A percentile compares a stretch with the other conserved stretches of the same genome.
Evolutionary conservation across 305 asterid genomes (phyloP).

Genomic region (Solanum hybrid): DNA sequence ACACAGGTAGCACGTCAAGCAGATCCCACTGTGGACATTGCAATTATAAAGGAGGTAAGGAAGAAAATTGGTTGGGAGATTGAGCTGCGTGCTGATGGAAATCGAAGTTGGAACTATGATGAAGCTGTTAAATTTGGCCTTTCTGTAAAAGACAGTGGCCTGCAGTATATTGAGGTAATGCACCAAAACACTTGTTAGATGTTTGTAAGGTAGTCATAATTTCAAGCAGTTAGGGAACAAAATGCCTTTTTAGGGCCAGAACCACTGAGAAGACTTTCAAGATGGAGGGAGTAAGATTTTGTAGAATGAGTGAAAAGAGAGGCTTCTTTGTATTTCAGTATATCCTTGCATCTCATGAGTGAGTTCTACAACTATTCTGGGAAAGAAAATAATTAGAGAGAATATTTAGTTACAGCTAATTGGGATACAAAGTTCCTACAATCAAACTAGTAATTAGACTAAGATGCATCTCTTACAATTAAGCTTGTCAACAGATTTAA

Average conservation of each 20-base stretch:
- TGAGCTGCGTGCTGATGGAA: constrained; percentile 86
- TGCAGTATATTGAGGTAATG: constrained; percentile 91
- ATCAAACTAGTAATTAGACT: background rate
- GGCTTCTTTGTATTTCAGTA: background rate
- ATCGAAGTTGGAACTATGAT: constrained; percentile 66
- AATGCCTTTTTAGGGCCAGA: background rate
- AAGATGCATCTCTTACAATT: background rate
- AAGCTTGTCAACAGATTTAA: background rate
- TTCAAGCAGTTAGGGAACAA: background rate
- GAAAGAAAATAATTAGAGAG: background rate
- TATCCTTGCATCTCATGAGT: background rate
- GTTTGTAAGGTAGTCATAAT: background rate
- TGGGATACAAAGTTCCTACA: background rate
- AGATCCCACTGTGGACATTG: constrained; percentile 68
- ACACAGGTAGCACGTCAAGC: constrained; percentile 71
- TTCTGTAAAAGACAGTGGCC: constrained; percentile 50
- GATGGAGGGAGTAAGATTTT: background rate
- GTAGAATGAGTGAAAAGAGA: background rate
- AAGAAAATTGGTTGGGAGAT: constrained; percentile 58
- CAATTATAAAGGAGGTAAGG: constrained; percentile 73
- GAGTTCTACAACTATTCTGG: background rate
- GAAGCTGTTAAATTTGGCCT: constrained; percentile 70
- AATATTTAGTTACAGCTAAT: background rate
- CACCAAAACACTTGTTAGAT: background rate
- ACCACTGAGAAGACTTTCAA: background rate